Evolutionary conservation across 2,329 filamentous ascomycete species (phyloP).

Genomic region (Moelleriella libera): DNA sequence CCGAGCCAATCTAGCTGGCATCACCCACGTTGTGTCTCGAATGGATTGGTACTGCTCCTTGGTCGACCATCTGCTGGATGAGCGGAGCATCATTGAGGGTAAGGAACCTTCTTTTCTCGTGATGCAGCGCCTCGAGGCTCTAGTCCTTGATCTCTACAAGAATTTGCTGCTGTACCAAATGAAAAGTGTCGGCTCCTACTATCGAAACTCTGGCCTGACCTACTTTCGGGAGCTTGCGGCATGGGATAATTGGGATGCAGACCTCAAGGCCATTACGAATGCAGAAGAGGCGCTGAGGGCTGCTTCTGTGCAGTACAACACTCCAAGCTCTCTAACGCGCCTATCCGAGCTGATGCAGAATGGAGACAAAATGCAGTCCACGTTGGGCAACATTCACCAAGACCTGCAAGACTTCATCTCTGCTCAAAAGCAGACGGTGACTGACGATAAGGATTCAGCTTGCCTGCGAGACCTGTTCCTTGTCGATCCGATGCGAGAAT

Average conservation of each 20-base stretch:
- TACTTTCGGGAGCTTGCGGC: slow-evolving; percentile 5
- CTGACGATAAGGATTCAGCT: slow-evolving; percentile 5
- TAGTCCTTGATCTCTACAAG: slow-evolving; percentile 5
- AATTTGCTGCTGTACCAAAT: slow-evolving; percentile 5
- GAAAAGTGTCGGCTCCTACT: slow-evolving; percentile 6
- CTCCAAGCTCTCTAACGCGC: slow-evolving; percentile 4
- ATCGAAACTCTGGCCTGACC: slow-evolving; percentile 4
- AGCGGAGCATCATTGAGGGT: slow-evolving; percentile 4
- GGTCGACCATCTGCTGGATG: slow-evolving; percentile 5
- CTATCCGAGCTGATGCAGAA: slow-evolving; percentile 5
- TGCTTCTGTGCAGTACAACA: slow-evolving; percentile 6
- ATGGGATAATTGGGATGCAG: slow-evolving; percentile 4
- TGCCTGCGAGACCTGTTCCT: slow-evolving; percentile 7
- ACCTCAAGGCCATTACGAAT: slow-evolving; percentile 3
- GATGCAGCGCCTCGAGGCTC: slow-evolving; percentile 3
- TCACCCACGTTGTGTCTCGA: slow-evolving; percentile 5
- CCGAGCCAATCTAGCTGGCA: slow-evolving; percentile 3
- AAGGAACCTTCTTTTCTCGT: slow-evolving; percentile 3
- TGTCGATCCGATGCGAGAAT: slow-evolving; percentile 5
- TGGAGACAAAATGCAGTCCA: slow-evolving; percentile 5
- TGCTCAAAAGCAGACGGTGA: slow-evolving; percentile 4
- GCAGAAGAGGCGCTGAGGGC: slow-evolving; percentile 5
- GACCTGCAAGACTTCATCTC: slow-evolving; percentile 6
- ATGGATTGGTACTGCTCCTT: slow-evolving; percentile 6
- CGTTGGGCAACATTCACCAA: slow-evolving; percentile 5